Conservation (phyloP, 169 alveolate species). For the Plasmodium knowlesi region DNA sequence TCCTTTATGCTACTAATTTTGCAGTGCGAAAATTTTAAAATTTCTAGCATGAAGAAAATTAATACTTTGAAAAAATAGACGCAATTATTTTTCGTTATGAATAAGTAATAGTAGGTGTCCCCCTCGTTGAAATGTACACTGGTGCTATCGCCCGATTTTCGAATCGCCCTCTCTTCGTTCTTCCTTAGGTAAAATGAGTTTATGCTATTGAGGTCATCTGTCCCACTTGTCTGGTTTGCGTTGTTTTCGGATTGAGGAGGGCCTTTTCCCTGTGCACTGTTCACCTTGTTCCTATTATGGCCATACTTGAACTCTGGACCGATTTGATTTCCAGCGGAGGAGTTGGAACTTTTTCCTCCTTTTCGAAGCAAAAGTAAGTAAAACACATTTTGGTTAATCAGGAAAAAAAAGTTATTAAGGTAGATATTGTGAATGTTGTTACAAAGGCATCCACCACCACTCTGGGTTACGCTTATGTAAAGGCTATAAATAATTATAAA, state of each 20-base stretch:
- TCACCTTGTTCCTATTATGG: neutral
- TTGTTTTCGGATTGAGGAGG: constrained; percentile 12
- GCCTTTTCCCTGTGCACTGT: neutral
- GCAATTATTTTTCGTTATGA: constrained; percentile 64
- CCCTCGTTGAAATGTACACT: neutral
- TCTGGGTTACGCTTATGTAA: constrained; percentile 23
- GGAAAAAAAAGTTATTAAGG: constrained; percentile 60
- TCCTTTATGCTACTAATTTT: constrained; percentile 10
- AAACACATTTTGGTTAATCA: constrained; percentile 42
- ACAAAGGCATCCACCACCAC: constrained; percentile 20
- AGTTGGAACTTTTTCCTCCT: neutral
- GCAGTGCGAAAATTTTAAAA: constrained; percentile 25
- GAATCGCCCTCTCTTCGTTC: constrained; percentile 2
- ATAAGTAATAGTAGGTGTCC: constrained; percentile 61
- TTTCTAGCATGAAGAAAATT: constrained; percentile 39
- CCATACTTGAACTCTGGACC: neutral
- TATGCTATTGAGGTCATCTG: neutral
- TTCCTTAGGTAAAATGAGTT: constrained; percentile 28
- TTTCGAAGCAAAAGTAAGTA: constrained; percentile 26
- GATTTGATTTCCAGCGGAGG: neutral
- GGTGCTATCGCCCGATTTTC: neutral
- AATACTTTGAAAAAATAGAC: constrained; percentile 51
- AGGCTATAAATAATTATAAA: constrained; percentile 22
- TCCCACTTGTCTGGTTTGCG: neutral
- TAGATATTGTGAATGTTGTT: constrained; percentile 40